A percentile compares a stretch with the other conserved stretches of the same genome.
Evolutionary conservation across 306 rosid genomes (phyloP).

Genomic region (Sphenostylis stenocarpa): DNA sequence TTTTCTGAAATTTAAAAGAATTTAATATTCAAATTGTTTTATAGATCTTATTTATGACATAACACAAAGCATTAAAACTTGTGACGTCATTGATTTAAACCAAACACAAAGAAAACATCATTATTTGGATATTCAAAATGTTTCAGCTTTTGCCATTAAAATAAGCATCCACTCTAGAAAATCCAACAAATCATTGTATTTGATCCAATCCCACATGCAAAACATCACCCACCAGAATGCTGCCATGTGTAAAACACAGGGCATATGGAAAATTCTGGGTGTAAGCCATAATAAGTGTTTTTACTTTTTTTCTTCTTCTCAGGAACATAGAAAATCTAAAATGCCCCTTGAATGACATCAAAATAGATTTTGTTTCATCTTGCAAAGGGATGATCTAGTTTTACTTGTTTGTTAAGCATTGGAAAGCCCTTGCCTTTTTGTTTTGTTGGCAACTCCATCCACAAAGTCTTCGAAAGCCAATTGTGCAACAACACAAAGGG

Average conservation of each 20-base stretch:
- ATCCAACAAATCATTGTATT: conserved; percentile 14
- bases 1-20: too few relatives aligned
- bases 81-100: conserved; percentile 34
- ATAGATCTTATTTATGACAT: neutral
- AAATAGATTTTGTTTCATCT: conserved; percentile 1
- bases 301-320: too few relatives aligned
- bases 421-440: conserved; percentile 43
- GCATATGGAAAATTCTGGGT: neutral
- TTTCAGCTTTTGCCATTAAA: neutral
- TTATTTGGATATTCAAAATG: neutral
- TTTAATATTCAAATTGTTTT: neutral
- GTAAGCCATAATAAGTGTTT: neutral
- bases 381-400: conserved; percentile 22
- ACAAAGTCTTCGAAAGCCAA: conserved; percentile 41
- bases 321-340: neutral
- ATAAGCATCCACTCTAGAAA: neutral
- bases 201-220: conserved; percentile 23
- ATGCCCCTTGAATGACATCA: neutral
- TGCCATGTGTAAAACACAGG: conserved; percentile 13
- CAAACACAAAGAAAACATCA: conserved; percentile 18
- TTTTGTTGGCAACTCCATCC: conserved; percentile 28
- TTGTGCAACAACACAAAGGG: conserved; percentile 31
- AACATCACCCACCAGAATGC: neutral
- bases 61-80: neutral
- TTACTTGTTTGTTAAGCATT: conserved; percentile 70